Conservation (phyloP, 305 asterid genomes). For the Fraxinus paxiana region DNA sequence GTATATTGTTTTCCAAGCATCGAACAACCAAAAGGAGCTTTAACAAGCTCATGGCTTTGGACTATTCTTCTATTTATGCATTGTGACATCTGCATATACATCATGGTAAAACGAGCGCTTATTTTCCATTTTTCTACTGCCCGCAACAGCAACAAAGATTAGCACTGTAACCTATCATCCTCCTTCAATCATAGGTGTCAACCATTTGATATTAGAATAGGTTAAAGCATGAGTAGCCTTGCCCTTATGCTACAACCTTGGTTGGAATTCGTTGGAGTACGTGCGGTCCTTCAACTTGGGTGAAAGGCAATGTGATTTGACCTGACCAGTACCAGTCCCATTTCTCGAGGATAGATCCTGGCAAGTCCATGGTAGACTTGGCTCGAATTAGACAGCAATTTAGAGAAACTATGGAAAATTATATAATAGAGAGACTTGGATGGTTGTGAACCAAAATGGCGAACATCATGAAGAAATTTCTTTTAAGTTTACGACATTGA, state of each 20-base stretch:
- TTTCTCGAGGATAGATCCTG: neutral
- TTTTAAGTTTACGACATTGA: neutral
- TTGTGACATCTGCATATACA: neutral
- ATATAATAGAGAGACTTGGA: neutral
- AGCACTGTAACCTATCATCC: neutral
- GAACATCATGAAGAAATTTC: neutral
- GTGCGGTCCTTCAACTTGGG: neutral
- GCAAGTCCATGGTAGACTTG: neutral
- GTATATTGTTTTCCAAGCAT: neutral
- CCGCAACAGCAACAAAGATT: neutral
- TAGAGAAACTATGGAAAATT: neutral
- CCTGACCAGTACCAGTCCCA: neutral
- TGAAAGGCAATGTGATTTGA: neutral
- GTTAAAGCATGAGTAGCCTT: neutral
- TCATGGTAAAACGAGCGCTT: neutral
- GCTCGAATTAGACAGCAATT: neutral
- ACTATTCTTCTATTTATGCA: too few species aligned
- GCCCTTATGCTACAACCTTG: neutral
- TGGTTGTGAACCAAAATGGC: neutral
- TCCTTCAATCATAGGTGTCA: neutral
- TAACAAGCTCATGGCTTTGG: neutral
- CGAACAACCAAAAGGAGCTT: neutral
- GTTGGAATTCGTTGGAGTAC: neutral
- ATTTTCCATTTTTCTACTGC: neutral
- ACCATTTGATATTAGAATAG: neutral